Evolutionary conservation across 805 yeast species (phyloP).

Genomic region (Starmerella apis): DNA sequence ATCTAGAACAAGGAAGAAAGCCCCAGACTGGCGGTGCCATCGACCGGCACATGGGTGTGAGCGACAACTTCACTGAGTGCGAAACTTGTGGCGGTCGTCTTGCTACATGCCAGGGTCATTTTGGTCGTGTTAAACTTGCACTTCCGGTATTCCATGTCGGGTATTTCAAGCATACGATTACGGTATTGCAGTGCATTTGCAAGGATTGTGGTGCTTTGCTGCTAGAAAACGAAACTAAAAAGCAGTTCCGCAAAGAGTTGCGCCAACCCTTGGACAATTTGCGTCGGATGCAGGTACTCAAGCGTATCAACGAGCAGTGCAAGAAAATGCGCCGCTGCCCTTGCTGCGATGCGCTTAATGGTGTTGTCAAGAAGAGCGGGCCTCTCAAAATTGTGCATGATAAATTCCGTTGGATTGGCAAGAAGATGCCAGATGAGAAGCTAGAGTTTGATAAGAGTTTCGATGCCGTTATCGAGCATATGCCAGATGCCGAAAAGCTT

Average conservation of each 20-base stretch:
- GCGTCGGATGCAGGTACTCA: slow-evolving; percentile 80
- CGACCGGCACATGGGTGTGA: slow-evolving; percentile 88
- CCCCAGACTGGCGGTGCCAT: slow-evolving; percentile 79
- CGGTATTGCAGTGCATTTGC: slow-evolving; percentile 81
- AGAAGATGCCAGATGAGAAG: slow-evolving; percentile 76
- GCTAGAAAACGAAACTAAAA: slow-evolving; percentile 59
- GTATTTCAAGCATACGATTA: slow-evolving; percentile 82
- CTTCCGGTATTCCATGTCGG: slow-evolving; percentile 97
- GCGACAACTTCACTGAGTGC: slow-evolving; percentile 77
- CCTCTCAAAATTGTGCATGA: slow-evolving; percentile 92
- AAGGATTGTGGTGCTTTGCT: slow-evolving; percentile 74
- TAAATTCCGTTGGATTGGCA: slow-evolving; percentile 90
- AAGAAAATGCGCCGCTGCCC: slow-evolving; percentile 84
- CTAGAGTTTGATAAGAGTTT: slow-evolving; percentile 79
- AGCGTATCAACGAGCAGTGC: slow-evolving; percentile 79
- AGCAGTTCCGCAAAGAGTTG: slow-evolving; percentile 63
- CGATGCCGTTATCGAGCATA: slow-evolving; percentile 56
- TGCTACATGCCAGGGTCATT: slow-evolving; percentile 96
- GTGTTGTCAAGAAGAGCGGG: slow-evolving; percentile 96
- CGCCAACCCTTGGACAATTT: slow-evolving; percentile 84
- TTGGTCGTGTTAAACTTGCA: slow-evolving; percentile 88
- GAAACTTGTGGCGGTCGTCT: slow-evolving; percentile 82
- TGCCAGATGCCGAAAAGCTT: slow-evolving; percentile 83
- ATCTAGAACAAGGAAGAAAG: slow-evolving; percentile 77
- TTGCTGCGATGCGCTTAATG: slow-evolving; percentile 74